Evolutionary conservation across 768 basidiomycete species (phyloP), one percentile per base, ranked within the genome.

Genomic region (Leccinum subtestaceum): DNA sequence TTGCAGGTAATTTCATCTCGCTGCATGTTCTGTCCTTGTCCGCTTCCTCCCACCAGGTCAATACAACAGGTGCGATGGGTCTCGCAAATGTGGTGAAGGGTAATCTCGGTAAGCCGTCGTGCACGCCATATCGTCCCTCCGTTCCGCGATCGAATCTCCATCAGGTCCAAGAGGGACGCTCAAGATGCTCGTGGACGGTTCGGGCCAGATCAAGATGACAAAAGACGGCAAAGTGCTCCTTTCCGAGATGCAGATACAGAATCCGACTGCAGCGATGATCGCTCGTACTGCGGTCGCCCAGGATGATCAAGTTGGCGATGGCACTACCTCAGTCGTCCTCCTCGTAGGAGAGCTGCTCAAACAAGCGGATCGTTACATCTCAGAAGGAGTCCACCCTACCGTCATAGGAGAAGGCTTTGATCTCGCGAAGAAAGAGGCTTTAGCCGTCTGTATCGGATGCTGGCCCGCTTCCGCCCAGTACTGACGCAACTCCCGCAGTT

Each of bases 241-340:
- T 59, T 96, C 95, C 45, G 97, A 99, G 78, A 99, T 99, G 97
- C 97, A 98, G 78, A 99, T 99, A 67, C 91, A 93, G 77, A 98
- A 99, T 74, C 97, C 97, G 31, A 98, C 97, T 3, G 97, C 97
- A 17, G 95, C 97, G 32, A 96, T 99, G 93, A 94, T 99, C 70
- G 97, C 97, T 49, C 86, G 95, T 53, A 98, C 97, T 46, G 97
- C 97, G 13, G 96, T 98, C 23, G 96, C 97, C 3, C 97, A 98
- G 73, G 97, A 99, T 66, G 97, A 98, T 70, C 95, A 98, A 81
- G 95, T 97, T 47, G 97, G 97, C 63, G 97, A 99, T 77, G 97
- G 97, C 56, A 99, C 97, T 34, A 99, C 97, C 17, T 95, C 92
- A 43, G 96, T 98, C 40, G 95, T 97, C 10, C 81, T 99, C 25